Evolutionary conservation across 2,329 filamentous ascomycete genomes (phyloP).

Genomic region (Tolypocladium capitatum): DNA sequence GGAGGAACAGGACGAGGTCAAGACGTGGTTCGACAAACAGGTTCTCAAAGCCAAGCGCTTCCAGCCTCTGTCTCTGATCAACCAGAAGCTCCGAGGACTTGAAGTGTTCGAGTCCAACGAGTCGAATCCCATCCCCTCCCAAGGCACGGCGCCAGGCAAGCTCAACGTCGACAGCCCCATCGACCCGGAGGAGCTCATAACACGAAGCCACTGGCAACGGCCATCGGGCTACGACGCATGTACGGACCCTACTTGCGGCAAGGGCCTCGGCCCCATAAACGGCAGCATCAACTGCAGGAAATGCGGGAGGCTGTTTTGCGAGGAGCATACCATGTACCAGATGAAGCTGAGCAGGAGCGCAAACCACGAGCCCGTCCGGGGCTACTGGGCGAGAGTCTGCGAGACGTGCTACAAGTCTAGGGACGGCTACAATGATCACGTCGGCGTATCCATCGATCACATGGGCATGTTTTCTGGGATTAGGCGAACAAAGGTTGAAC

Average conservation of each 20-base stretch:
- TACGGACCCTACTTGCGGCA: slow-evolving; percentile 76
- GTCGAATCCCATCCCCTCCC: slow-evolving; percentile 26
- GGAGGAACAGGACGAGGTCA: slow-evolving; percentile 83
- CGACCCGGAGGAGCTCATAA: slow-evolving; percentile 86
- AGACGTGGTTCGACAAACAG: slow-evolving; percentile 93
- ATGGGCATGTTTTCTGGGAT: slow-evolving; percentile 55
- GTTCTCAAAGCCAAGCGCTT: slow-evolving; percentile 88
- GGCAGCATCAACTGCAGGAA: slow-evolving; percentile 87
- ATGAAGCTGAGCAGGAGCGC: slow-evolving; percentile 92
- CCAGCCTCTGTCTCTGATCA: slow-evolving; percentile 79
- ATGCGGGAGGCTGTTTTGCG: slow-evolving; percentile 87
- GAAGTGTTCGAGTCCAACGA: slow-evolving; percentile 93
- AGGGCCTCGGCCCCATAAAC: slow-evolving; percentile 62
- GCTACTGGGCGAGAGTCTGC: slow-evolving; percentile 88
- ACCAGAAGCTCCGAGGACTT: slow-evolving; percentile 83
- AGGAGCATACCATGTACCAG: slow-evolving; percentile 98
- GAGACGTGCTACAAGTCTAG: slow-evolving; percentile 99
- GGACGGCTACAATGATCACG: slow-evolving; percentile 87
- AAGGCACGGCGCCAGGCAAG: slow-evolving; percentile 20
- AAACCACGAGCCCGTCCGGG: slow-evolving; percentile 76
- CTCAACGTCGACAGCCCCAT: slow-evolving; percentile 28
- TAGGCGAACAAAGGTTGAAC: slow-evolving; percentile 68
- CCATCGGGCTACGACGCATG: slow-evolving; percentile 63
- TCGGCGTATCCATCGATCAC: slow-evolving; percentile 58
- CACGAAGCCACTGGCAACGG: slow-evolving; percentile 78